These are phyloP conservation scores for Curvularia eragrostidis DNA, from an alignment of 2,329 filamentous ascomycete genomes.

Conservation along the genomic window DNA sequence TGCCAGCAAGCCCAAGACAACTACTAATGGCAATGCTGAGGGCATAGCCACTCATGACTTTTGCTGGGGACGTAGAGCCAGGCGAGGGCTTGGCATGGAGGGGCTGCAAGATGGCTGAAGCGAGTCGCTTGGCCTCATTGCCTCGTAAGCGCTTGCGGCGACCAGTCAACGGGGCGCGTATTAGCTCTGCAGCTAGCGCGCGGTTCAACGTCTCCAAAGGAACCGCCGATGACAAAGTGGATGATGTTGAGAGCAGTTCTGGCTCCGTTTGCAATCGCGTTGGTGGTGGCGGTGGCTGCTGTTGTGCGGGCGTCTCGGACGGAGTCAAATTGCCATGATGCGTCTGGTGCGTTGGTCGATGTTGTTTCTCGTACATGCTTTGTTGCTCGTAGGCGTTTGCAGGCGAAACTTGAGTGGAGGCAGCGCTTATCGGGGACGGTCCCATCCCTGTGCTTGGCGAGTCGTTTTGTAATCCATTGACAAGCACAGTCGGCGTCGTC, in stretches of 20 bases:
- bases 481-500: constrained; percentile 64
- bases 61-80: constrained; percentile 31
- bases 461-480: constrained; percentile 57
- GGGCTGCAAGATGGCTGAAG: constrained; percentile 51
- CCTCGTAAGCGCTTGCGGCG: constrained; percentile 52
- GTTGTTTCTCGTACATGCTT: constrained; percentile 20
- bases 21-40: constrained; percentile 52
- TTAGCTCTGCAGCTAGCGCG: constrained; percentile 55
- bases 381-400: constrained; percentile 29
- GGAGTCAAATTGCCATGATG: constrained; percentile 34
- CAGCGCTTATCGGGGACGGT: constrained; percentile 33
- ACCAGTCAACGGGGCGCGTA: constrained; percentile 54
- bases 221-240: constrained; percentile 26
- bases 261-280: constrained; percentile 17
- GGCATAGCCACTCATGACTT: constrained; percentile 45
- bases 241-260: constrained; percentile 4
- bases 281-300: constrained; percentile 23
- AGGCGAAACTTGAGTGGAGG: constrained; percentile 28
- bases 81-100: constrained; percentile 43
- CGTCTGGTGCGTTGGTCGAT: constrained; percentile 32
- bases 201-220: constrained; percentile 54
- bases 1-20: constrained; percentile 49
- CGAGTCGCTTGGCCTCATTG: constrained; percentile 56
- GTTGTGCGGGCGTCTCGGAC: constrained; percentile 40
- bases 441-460: constrained; percentile 33